Evolutionary conservation across 495 filamentous ascomycete genomes (phyloP).

Genomic region (Trichoderma gamsii): DNA sequence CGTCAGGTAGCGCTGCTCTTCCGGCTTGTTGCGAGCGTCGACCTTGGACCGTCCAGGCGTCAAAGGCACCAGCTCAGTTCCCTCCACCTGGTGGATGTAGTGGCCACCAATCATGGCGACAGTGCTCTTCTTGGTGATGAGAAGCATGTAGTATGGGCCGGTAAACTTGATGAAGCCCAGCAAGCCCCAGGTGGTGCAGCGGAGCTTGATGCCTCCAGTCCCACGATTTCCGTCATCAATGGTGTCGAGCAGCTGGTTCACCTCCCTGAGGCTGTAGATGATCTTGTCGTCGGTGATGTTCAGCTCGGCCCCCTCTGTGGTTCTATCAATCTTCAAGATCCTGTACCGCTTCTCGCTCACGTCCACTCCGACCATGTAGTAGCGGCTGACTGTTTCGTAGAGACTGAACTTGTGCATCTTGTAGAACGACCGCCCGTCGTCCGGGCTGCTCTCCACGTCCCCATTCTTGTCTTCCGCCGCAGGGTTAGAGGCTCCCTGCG

Average conservation of each 20-base stretch:
- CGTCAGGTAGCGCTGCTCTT: conserved; percentile 81
- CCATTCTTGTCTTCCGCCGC: conserved; percentile 51
- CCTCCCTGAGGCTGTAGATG: conserved; percentile 86
- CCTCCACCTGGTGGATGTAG: conserved; percentile 91
- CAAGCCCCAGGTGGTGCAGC: conserved; percentile 87
- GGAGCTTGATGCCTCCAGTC: conserved; percentile 84
- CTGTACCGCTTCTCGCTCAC: conserved; percentile 80
- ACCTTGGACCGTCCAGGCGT: conserved; percentile 64
- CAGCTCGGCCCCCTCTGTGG: conserved; percentile 71
- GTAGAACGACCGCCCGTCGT: conserved; percentile 51
- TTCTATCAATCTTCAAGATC: conserved; percentile 91
- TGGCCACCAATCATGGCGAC: conserved; percentile 95
- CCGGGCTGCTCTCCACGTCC: conserved; percentile 28
- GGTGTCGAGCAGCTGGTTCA: conserved; percentile 83
- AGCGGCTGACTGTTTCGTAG: conserved; percentile 88
- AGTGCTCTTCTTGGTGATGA: conserved; percentile 92
- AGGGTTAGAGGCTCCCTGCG: conserved; percentile 22
- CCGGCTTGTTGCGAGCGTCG: conserved; percentile 65
- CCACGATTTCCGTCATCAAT: conserved; percentile 94
- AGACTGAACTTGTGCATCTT: conserved; percentile 94
- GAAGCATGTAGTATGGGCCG: conserved; percentile 92
- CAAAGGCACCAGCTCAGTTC: conserved; percentile 86
- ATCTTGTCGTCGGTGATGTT: conserved; percentile 89
- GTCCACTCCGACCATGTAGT: conserved; percentile 90
- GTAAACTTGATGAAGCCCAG: conserved; percentile 95